Evolutionary conservation across 768 basidiomycete species (phyloP).

Genomic region (Podaxis sp.): DNA sequence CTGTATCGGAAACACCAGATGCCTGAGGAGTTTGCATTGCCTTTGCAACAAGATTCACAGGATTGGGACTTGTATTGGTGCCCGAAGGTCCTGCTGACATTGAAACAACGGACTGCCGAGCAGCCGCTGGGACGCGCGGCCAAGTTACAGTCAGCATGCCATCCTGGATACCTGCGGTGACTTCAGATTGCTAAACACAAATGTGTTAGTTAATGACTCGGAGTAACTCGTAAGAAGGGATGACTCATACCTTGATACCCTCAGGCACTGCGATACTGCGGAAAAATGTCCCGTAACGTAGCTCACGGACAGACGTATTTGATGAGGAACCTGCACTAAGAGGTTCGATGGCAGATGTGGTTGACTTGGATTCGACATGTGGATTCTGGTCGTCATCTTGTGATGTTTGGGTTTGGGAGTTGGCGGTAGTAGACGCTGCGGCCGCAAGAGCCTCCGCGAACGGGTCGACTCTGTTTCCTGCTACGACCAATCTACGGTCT

Average conservation of each 20-base stretch:
- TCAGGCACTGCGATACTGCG: conserved; percentile 36
- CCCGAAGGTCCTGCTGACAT: not conserved
- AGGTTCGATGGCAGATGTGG: not conserved
- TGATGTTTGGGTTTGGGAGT: not conserved
- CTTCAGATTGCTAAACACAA: conserved; percentile 33
- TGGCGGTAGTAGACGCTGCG: conserved; percentile 9
- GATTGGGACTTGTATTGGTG: not conserved
- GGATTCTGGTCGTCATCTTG: conserved; percentile 1
- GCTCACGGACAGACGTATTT: conserved; percentile 32
- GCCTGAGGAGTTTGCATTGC: not conserved
- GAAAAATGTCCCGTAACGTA: conserved; percentile 45
- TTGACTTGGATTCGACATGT: not conserved
- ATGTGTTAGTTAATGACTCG: conserved; percentile 23
- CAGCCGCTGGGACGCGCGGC: conserved; percentile 25
- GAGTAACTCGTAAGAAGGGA: conserved; percentile 13
- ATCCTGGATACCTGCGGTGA: conserved; percentile 35
- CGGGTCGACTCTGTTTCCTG: conserved; percentile 31
- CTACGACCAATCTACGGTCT: conserved; percentile 33
- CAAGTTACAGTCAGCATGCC: conserved; percentile 45
- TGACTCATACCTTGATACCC: conserved; percentile 35
- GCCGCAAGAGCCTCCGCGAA: conserved; percentile 12
- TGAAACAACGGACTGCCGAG: not conserved
- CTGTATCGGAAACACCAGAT: not conserved
- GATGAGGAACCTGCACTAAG: not conserved
- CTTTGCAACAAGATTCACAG: not conserved